phyloP scores from a whole-genome alignment of 1,139 yeast species.

The Debaryomyces singareniensis region DNA sequence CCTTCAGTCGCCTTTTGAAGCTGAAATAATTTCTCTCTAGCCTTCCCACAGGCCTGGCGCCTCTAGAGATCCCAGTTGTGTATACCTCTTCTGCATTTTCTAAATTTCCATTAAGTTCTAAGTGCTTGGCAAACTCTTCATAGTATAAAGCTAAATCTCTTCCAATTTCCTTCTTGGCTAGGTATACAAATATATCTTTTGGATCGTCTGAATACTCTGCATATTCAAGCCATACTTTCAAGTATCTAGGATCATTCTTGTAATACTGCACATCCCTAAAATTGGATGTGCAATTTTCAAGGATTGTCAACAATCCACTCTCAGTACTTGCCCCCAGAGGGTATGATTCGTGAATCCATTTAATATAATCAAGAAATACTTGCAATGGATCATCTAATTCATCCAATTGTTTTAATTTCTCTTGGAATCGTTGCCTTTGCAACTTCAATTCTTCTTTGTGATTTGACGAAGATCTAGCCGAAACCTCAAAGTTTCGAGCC shows the following conservation, averaged over 20 bases:
- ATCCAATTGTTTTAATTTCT: constrained; percentile 36
- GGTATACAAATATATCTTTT: constrained; percentile 62
- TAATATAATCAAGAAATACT: constrained; percentile 61
- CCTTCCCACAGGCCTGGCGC: constrained; percentile 62
- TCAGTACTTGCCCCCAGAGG: constrained; percentile 66
- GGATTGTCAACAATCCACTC: constrained; percentile 58
- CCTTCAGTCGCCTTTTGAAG: constrained; percentile 20
- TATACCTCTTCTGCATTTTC: constrained; percentile 62
- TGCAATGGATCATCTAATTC: constrained; percentile 81
- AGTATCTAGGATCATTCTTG: constrained; percentile 75
- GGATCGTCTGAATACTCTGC: constrained; percentile 67
- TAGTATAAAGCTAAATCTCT: constrained; percentile 60
- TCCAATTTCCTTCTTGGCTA: constrained; percentile 74
- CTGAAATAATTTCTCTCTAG: constrained; percentile 43
- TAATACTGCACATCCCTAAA: constrained; percentile 64
- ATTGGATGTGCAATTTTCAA: constrained; percentile 68
- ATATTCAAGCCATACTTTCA: constrained; percentile 76
- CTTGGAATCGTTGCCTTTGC: constrained; percentile 41
- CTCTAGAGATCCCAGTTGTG: constrained; percentile 49
- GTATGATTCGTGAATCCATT: constrained; percentile 62
- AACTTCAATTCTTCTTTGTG: constrained; percentile 20
- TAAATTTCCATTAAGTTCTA: constrained; percentile 48
- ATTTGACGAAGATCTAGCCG: constrained; percentile 11
- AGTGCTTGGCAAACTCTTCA: constrained; percentile 68
- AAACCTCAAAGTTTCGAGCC: constrained; percentile 33